A percentile compares a stretch with the other conserved stretches of the same genome.
Evolutionary conservation across 495 filamentous ascomycete species (phyloP).

Genomic region (Aspergillus sclerotioniger): DNA sequence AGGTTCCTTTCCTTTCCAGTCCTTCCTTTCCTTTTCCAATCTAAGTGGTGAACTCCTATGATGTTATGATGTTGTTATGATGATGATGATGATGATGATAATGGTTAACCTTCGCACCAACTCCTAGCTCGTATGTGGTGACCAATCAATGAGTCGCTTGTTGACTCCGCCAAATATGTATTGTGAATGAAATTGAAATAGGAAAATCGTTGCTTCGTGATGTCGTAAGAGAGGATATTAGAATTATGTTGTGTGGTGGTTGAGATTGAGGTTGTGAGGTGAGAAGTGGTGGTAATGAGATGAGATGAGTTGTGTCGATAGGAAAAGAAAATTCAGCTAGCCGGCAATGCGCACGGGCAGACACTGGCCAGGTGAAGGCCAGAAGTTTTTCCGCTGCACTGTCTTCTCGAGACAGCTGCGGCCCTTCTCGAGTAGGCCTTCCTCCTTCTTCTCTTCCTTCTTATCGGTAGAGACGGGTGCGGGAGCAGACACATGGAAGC

Average conservation of each 20-base stretch:
- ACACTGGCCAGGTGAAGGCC: slow-evolving; percentile 23
- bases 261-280: slow-evolving; percentile 6
- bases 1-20: background rate
- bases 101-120: background rate
- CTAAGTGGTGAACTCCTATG: background rate
- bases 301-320: background rate
- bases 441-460: slow-evolving; percentile 16
- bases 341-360: slow-evolving; percentile 24
- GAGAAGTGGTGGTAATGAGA: background rate
- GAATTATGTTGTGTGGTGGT: background rate
- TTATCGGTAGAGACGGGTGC: background rate
- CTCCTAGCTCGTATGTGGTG: background rate
- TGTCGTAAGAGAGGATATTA: background rate
- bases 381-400: slow-evolving; percentile 18
- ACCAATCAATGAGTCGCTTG: background rate
- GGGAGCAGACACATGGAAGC: slow-evolving; percentile 16
- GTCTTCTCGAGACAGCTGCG: slow-evolving; percentile 25
- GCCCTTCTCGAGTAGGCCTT: slow-evolving; percentile 23
- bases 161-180: background rate
- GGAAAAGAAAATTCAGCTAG: slow-evolving; percentile 5
- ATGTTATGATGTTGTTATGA: background rate
- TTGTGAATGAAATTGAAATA: background rate
- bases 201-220: slow-evolving; percentile 3
- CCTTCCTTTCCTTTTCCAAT: background rate
- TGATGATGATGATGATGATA: background rate